phyloP scores from a whole-genome alignment of 495 filamentous ascomycete genomes.

The Hyaloscypha variabilis region DNA sequence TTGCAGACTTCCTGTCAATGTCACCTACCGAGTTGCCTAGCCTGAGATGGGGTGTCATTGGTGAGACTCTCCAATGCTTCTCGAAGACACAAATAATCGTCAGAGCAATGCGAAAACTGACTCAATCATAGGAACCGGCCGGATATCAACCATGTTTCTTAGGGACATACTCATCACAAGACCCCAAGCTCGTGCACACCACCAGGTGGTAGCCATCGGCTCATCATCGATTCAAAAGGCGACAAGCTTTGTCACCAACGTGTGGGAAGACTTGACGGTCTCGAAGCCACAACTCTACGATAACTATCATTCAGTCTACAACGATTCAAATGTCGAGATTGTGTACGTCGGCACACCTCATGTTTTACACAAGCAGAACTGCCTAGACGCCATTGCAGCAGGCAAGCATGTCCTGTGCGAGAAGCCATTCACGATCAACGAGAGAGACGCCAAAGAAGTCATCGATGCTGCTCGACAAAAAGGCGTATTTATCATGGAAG shows the following conservation, averaged over 20 bases:
- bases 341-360: conserved; percentile 50
- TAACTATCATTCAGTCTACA: conserved; percentile 62
- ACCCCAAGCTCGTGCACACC: not conserved
- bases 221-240: not conserved
- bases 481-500: conserved; percentile 45
- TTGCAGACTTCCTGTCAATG: too few species aligned
- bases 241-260: not conserved
- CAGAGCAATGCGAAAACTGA: too few species aligned
- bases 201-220: not conserved
- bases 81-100: too few species aligned
- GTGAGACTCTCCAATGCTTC: too few species aligned
- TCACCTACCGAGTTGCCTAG: too few species aligned
- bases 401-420: conserved; percentile 55
- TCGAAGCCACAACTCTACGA: conserved; percentile 58
- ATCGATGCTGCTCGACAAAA: conserved; percentile 43
- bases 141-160: not conserved
- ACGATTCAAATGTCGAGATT: conserved; percentile 43
- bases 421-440: conserved; percentile 46
- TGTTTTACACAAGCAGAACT: conserved; percentile 42
- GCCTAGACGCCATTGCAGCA: conserved; percentile 42
- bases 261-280: not conserved
- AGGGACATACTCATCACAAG: not conserved
- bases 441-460: conserved; percentile 39
- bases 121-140: not conserved
- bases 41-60: too few species aligned